phyloP scores from a whole-genome alignment of 2,329 filamentous ascomycete species.

The Akanthomyces uredinophilus region DNA sequence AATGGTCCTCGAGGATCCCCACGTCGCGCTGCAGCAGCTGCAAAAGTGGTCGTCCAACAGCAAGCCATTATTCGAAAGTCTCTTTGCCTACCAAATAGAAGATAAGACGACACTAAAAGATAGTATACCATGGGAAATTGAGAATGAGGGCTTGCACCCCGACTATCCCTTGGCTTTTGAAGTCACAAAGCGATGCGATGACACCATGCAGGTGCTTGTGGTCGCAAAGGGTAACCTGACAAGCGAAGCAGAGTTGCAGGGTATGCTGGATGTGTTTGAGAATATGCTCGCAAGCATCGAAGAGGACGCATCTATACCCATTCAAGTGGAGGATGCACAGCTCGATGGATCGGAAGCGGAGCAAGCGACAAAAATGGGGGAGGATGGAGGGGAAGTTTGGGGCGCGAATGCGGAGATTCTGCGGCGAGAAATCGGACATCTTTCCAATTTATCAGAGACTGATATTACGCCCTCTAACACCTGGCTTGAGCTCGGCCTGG shows the following conservation, averaged over 20 bases:
- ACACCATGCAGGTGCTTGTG: conserved; percentile 50
- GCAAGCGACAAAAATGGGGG: not conserved
- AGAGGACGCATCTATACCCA: not conserved
- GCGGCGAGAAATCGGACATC: conserved; percentile 55
- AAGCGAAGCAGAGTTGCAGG: conserved; percentile 25
- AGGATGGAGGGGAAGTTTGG: conserved; percentile 50
- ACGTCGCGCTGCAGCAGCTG: conserved; percentile 72
- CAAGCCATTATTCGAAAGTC: conserved; percentile 65
- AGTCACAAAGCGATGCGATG: conserved; percentile 47
- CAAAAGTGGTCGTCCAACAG: conserved; percentile 68
- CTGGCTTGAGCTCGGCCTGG: conserved; percentile 77
- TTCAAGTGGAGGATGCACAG: conserved; percentile 1
- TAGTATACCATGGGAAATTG: conserved; percentile 47
- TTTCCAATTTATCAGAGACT: conserved; percentile 50
- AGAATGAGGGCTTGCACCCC: conserved; percentile 43
- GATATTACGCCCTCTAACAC: conserved; percentile 55
- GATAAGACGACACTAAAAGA: conserved; percentile 22
- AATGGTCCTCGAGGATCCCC: conserved; percentile 61
- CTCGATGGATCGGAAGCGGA: conserved; percentile 12
- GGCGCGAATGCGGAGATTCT: conserved; percentile 46
- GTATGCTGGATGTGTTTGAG: conserved; percentile 38
- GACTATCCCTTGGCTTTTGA: conserved; percentile 80
- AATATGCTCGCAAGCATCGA: conserved; percentile 10
- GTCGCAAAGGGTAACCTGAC: conserved; percentile 47
- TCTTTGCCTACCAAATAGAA: conserved; percentile 75